Percentiles rank a stretch among this genome's conserved stretches.
Evolutionary conservation across 1,284 basidiomycete genomes (phyloP).

Genomic region (Ceratobasidium papillatum): DNA sequence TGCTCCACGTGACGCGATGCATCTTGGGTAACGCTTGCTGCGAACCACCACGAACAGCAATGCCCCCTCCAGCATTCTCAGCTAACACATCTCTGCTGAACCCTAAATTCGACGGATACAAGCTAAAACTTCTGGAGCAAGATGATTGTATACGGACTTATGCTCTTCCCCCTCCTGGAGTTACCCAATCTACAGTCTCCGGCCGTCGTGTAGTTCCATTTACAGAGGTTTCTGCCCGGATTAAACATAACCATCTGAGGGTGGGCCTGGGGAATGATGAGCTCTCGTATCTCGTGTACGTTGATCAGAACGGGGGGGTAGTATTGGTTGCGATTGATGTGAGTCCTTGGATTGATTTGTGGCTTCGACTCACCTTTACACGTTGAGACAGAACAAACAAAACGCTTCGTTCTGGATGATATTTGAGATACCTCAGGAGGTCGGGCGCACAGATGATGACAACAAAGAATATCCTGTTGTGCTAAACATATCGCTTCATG

Average conservation of each 20-base stretch:
- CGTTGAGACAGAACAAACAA: slow-evolving; percentile 61
- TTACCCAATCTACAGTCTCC: slow-evolving; percentile 68
- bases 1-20: neutral
- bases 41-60: neutral
- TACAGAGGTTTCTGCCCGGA: slow-evolving; percentile 82
- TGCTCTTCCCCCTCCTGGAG: slow-evolving; percentile 56
- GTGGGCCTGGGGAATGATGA: slow-evolving; percentile 59
- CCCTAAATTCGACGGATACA: slow-evolving; percentile 86
- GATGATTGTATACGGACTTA: slow-evolving; percentile 46
- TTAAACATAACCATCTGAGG: slow-evolving; percentile 84
- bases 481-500: slow-evolving; percentile 61
- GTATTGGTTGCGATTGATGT: slow-evolving; percentile 70
- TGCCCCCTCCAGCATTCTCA: slow-evolving; percentile 45
- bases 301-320: slow-evolving; percentile 74
- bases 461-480: slow-evolving; percentile 79
- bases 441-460: slow-evolving; percentile 50
- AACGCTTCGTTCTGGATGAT: slow-evolving; percentile 40
- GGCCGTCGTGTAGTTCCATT: slow-evolving; percentile 67
- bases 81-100: slow-evolving; percentile 66
- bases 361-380: slow-evolving; percentile 64
- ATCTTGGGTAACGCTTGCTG: neutral
- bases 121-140: slow-evolving; percentile 54
- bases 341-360: slow-evolving; percentile 57
- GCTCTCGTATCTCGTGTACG: slow-evolving; percentile 59
- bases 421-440: slow-evolving; percentile 46